phyloP scores from a whole-genome alignment of 163 green algal species.

The Volvox carteri region DNA sequence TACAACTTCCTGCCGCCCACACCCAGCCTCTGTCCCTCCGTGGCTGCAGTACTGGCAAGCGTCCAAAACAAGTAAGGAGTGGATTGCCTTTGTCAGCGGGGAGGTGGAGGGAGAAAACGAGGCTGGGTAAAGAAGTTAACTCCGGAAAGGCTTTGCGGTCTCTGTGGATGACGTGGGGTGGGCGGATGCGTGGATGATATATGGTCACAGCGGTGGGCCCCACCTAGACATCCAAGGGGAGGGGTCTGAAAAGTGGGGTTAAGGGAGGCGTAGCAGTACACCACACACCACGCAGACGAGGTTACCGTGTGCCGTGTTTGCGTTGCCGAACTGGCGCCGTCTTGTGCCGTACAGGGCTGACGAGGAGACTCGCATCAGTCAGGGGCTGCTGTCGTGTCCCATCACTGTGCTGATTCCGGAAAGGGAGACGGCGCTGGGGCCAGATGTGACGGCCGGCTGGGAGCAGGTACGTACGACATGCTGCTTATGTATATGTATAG shows the following conservation, averaged over 20 bases:
- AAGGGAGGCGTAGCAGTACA: background rate
- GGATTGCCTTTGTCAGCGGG: no score
- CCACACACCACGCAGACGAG: background rate
- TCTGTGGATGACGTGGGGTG: no score
- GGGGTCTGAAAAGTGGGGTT: no score
- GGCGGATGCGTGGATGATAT: no score
- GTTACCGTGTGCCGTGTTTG: background rate
- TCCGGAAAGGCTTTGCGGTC: no score
- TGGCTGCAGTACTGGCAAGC: constrained; percentile 30
- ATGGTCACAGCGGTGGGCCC: no score
- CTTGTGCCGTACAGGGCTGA: constrained; percentile 20
- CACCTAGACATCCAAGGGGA: no score
- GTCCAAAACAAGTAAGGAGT: constrained; percentile 21
- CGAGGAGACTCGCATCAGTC: constrained; percentile 5
- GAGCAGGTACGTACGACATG: constrained; percentile 25
- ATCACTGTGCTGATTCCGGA: constrained; percentile 41
- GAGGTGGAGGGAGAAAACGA: background rate
- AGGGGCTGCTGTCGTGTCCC: constrained; percentile 22
- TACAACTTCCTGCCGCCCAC: constrained; percentile 15
- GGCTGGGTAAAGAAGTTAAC: background rate
- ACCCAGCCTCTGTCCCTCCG: constrained; percentile 11
- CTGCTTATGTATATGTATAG: no score
- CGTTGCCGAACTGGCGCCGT: background rate
- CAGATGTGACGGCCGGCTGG: constrained; percentile 1
- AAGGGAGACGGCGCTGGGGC: background rate